Evolutionary conservation across 352 stramenopile genomes (phyloP).

Genomic region (Phytophthora melonis): DNA sequence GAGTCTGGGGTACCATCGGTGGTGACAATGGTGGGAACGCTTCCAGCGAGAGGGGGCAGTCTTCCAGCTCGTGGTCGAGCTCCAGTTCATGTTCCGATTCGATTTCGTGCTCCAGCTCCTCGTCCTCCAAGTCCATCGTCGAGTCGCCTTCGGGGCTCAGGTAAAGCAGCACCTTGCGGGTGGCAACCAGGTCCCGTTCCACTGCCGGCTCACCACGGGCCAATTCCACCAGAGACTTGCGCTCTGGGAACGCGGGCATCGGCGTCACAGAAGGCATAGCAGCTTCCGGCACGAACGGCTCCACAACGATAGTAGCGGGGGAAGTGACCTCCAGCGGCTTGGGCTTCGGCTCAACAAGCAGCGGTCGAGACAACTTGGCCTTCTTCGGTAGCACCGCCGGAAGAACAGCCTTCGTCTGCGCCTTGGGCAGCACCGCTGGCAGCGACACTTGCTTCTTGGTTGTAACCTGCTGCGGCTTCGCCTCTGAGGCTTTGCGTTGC

Average conservation of each 20-base stretch:
- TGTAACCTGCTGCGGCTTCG: constrained; percentile 5
- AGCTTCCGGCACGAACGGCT: constrained; percentile 14
- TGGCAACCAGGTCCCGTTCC: constrained; percentile 33
- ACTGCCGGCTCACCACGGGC: constrained; percentile 29
- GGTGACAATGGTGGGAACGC: constrained; percentile 34
- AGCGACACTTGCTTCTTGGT: constrained; percentile 14
- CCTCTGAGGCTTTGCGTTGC: constrained; percentile 5
- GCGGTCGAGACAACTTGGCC: neutral
- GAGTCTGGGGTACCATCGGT: constrained; percentile 18
- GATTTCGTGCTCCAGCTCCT: constrained; percentile 25
- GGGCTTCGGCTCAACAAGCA: constrained; percentile 2
- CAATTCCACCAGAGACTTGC: constrained; percentile 37
- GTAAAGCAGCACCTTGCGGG: constrained; percentile 49
- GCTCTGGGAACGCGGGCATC: constrained; percentile 28
- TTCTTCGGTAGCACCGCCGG: constrained; percentile 23
- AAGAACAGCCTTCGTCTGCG: constrained; percentile 3
- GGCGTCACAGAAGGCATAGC: constrained; percentile 8
- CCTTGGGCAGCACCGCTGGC: constrained; percentile 15
- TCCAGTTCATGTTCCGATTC: constrained; percentile 21
- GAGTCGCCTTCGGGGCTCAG: constrained; percentile 23
- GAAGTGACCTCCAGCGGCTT: constrained; percentile 5
- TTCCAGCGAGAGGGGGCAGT: constrained; percentile 22
- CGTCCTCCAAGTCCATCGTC: constrained; percentile 23
- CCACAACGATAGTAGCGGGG: constrained; percentile 17
- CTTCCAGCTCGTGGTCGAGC: constrained; percentile 25